A percentile compares a stretch with the other conserved stretches of the same genome.
phyloP scores from a whole-genome alignment of 164 flowering plant species.

The Santalum album region DNA sequence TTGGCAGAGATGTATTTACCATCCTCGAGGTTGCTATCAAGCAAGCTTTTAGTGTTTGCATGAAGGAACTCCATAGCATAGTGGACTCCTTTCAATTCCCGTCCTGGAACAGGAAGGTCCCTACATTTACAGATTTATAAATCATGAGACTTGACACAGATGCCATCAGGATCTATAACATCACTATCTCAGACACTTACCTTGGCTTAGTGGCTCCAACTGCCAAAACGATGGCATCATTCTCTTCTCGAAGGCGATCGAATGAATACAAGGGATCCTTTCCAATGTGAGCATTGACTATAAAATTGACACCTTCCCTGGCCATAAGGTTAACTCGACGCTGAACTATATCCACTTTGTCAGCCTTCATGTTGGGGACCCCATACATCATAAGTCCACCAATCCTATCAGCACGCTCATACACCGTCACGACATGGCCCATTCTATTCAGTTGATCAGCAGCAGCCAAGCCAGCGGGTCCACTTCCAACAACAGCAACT shows the following conservation, averaged over 20 bases:
- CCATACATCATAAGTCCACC: conserved; percentile 99
- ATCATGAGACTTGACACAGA: neutral
- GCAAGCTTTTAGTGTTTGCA: conserved; percentile 94
- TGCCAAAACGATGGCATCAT: conserved; percentile 80
- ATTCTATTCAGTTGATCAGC: conserved; percentile 90
- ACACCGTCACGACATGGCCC: conserved; percentile 91
- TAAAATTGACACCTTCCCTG: conserved; percentile 80
- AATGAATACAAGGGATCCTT: conserved; percentile 64
- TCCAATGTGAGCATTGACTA: conserved; percentile 90
- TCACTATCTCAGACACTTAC: conserved; percentile 19
- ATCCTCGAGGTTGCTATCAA: conserved; percentile 83
- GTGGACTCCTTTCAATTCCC: conserved; percentile 78
- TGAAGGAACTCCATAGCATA: conserved; percentile 98
- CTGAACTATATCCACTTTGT: conserved; percentile 79
- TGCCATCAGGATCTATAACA: neutral
- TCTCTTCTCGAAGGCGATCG: conserved; percentile 59
- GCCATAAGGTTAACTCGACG: conserved; percentile 91
- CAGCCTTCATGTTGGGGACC: conserved; percentile 98
- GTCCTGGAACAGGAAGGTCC: conserved; percentile 95
- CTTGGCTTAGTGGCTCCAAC: conserved; percentile 96
- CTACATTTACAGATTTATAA: conserved; percentile 25
- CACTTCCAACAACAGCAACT: conserved; percentile 92
- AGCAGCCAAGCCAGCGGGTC: conserved; percentile 97
- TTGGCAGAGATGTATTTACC: conserved; percentile 88
- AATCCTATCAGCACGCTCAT: conserved; percentile 91